Percentiles rank a stretch among this genome's conserved stretches.
These are phyloP conservation scores for Platanus orientalis DNA, from an alignment of 164 flowering plant genomes.

Conservation along the genomic window DNA sequence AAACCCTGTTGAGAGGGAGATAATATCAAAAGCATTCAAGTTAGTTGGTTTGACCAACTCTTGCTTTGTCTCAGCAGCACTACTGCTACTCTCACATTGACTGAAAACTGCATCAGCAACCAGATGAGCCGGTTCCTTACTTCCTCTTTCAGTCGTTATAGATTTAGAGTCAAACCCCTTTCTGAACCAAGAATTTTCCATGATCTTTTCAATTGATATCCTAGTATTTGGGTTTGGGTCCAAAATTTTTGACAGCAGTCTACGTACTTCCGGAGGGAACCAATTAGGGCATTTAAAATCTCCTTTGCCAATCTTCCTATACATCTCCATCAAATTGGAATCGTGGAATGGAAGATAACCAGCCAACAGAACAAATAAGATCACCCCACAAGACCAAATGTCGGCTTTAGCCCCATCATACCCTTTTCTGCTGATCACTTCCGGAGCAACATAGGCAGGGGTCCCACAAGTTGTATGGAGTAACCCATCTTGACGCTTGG, in stretches of 20 bases:
- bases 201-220: constrained; percentile 57
- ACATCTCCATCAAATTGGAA: constrained; percentile 79
- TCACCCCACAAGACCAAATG: constrained; percentile 87
- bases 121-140: constrained; percentile 10
- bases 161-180: constrained; percentile 32
- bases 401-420: constrained; percentile 84
- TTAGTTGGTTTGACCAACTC: constrained; percentile 28
- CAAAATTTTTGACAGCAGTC: constrained; percentile 46
- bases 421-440: constrained; percentile 66
- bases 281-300: constrained; percentile 70
- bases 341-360: constrained; percentile 86
- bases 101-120: constrained; percentile 19
- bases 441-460: constrained; percentile 88
- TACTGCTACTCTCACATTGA: too few species aligned
- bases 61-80: constrained; percentile 23
- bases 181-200: constrained; percentile 62
- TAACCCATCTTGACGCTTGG: constrained; percentile 64
- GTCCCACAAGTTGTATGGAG: constrained; percentile 88
- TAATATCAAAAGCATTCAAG: constrained; percentile 83
- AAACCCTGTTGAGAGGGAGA: constrained; percentile 66
- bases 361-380: constrained; percentile 64
- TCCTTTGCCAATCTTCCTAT: constrained; percentile 65
- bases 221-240: constrained; percentile 66
- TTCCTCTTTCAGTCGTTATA: constrained; percentile 17
- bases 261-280: constrained; percentile 57